Percentiles rank a stretch among this genome's conserved stretches.
Evolutionary conservation across 345 rosid genomes (phyloP).

Genomic region (Murraya koenigii): DNA sequence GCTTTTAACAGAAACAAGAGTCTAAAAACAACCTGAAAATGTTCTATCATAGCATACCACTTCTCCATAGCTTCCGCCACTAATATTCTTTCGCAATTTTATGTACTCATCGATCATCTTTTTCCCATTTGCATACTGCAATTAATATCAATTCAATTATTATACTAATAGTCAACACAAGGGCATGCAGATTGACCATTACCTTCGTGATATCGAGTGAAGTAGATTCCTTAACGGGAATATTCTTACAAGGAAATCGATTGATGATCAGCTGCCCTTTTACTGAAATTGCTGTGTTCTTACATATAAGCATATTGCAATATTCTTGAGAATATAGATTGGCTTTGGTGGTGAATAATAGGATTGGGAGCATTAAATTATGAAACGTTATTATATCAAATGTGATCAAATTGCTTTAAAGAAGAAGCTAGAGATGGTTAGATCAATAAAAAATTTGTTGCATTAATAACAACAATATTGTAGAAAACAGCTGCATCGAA

Average conservation of each 20-base stretch:
- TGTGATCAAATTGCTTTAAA: background rate
- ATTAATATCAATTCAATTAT: background rate
- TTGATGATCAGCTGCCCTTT: background rate
- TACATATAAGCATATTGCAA: background rate
- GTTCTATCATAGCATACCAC: too few relatives aligned
- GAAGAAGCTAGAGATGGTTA: background rate
- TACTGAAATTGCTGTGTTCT: background rate
- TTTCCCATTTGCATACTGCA: background rate
- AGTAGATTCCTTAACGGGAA: constrained; percentile 17
- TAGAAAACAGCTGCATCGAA: background rate
- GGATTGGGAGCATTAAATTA: background rate
- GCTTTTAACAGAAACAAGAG: too few relatives aligned
- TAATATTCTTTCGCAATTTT: too few relatives aligned
- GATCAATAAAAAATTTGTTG: background rate
- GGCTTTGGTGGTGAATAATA: background rate
- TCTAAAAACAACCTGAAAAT: too few relatives aligned
- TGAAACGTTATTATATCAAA: background rate
- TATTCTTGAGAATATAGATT: background rate
- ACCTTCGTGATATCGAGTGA: constrained; percentile 14
- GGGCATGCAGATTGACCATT: background rate
- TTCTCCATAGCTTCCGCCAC: too few relatives aligned
- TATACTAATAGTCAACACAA: background rate
- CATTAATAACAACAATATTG: background rate
- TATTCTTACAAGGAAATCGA: too few relatives aligned
- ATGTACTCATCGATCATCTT: constrained; percentile 20